Conservation (phyloP, 1,284 basidiomycete species). For the Tausonia pullulans region DNA sequence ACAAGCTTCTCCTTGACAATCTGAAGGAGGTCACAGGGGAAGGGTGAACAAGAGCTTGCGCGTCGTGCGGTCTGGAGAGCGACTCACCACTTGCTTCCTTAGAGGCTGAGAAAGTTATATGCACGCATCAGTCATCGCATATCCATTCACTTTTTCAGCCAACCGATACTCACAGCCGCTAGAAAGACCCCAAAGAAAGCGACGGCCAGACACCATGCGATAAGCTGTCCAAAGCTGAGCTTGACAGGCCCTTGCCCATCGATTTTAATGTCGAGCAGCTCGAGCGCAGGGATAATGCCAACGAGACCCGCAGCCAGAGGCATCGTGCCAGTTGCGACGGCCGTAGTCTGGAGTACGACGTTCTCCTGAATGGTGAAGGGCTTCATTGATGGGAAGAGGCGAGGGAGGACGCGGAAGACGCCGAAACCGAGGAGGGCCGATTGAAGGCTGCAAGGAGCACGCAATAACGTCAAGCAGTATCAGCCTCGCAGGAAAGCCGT, state of each 20-base stretch:
- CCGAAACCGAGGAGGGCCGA: conserved; percentile 84
- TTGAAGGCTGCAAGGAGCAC: conserved; percentile 43
- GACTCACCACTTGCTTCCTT: conserved; percentile 74
- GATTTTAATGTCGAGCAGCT: conserved; percentile 56
- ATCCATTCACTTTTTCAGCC: too few relatives aligned
- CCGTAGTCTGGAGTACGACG: conserved; percentile 86
- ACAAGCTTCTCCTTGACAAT: conserved; percentile 87
- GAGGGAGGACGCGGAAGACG: conserved; percentile 52
- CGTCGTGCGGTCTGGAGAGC: neutral
- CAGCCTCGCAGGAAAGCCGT: too few relatives aligned
- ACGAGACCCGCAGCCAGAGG: conserved; percentile 90
- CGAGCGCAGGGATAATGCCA: conserved; percentile 83
- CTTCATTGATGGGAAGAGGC: conserved; percentile 12
- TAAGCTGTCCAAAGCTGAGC: conserved; percentile 56
- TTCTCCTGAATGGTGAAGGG: conserved; percentile 77
- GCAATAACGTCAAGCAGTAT: too few relatives aligned
- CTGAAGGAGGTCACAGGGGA: conserved; percentile 32
- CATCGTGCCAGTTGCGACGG: conserved; percentile 76
- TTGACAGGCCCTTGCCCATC: conserved; percentile 67
- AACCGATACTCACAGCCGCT: too few relatives aligned
- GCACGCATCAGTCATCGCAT: too few relatives aligned
- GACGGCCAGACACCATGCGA: conserved; percentile 74
- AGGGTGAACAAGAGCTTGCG: neutral
- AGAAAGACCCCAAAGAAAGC: conserved; percentile 69
- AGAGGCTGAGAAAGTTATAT: conserved; percentile 42